These are phyloP conservation scores for Sugiyamaella grinbergsii DNA, from an alignment of 1,139 yeast species.

Conservation along the genomic window DNA sequence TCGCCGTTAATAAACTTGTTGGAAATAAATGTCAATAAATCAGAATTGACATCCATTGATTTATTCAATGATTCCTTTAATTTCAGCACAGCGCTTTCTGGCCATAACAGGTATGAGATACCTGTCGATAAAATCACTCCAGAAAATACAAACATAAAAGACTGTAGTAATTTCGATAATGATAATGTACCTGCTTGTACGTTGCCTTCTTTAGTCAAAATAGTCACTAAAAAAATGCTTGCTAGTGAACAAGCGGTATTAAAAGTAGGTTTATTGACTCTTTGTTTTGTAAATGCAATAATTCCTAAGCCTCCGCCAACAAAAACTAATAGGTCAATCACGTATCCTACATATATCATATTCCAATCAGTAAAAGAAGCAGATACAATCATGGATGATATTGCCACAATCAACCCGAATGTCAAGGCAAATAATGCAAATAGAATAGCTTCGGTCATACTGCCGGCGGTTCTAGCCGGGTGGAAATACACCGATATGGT, in stretches of 20 bases:
- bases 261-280: conserved; percentile 66
- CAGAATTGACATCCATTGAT: conserved; percentile 57
- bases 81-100: conserved; percentile 56
- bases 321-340: conserved; percentile 56
- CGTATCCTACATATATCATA: conserved; percentile 54
- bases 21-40: conserved; percentile 53
- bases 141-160: conserved; percentile 58
- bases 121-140: conserved; percentile 64
- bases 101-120: conserved; percentile 66
- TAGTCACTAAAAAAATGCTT: conserved; percentile 68
- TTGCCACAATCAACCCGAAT: conserved; percentile 59
- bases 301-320: conserved; percentile 62
- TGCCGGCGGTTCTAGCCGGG: conserved; percentile 76
- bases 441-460: conserved; percentile 72
- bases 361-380: conserved; percentile 52
- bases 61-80: conserved; percentile 54
- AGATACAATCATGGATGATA: conserved; percentile 57
- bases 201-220: conserved; percentile 77
- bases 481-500: conserved; percentile 85
- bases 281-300: conserved; percentile 70
- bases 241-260: conserved; percentile 83
- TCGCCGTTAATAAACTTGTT: conserved; percentile 59
- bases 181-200: conserved; percentile 65
- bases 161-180: conserved; percentile 54
- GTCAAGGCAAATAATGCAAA: conserved; percentile 60